phyloP scores from a whole-genome alignment of 192 early-diverging fungal genomes.

The Coemansia sp. region DNA sequence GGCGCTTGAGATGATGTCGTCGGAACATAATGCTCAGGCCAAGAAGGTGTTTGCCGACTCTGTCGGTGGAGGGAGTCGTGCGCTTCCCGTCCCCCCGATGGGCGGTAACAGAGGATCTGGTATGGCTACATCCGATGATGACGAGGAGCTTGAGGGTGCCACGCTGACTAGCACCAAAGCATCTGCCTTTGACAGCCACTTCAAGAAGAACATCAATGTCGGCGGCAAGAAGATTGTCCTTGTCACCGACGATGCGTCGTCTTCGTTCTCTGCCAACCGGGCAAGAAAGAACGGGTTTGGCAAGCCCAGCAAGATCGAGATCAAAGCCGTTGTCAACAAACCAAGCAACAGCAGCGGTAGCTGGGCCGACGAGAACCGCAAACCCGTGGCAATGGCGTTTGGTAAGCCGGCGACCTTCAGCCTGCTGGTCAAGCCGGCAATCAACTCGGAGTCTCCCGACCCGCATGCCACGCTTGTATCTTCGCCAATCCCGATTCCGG shows the following conservation, averaged over 20 bases:
- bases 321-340: not conserved
- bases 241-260: not conserved
- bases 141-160: conserved; percentile 32
- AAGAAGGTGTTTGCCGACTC: conserved; percentile 37
- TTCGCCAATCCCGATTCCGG: conserved; percentile 16
- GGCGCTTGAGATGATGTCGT: conserved; percentile 19
- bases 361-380: conserved; percentile 14
- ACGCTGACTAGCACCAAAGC: conserved; percentile 36
- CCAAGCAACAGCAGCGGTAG: not conserved
- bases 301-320: not conserved
- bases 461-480: not conserved
- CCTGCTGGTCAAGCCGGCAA: conserved; percentile 21
- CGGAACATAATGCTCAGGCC: conserved; percentile 34
- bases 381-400: conserved; percentile 43
- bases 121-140: not conserved
- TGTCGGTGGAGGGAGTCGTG: conserved; percentile 19
- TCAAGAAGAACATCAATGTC: conserved; percentile 1
- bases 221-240: not conserved
- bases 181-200: conserved; percentile 3
- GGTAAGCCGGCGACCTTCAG: conserved; percentile 47
- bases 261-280: not conserved
- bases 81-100: conserved; percentile 10
- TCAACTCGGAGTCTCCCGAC: not conserved
- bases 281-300: not conserved
- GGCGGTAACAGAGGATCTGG: not conserved